Conservation (phyloP, 306 rosid genomes). For the Corylus avellana region DNA sequence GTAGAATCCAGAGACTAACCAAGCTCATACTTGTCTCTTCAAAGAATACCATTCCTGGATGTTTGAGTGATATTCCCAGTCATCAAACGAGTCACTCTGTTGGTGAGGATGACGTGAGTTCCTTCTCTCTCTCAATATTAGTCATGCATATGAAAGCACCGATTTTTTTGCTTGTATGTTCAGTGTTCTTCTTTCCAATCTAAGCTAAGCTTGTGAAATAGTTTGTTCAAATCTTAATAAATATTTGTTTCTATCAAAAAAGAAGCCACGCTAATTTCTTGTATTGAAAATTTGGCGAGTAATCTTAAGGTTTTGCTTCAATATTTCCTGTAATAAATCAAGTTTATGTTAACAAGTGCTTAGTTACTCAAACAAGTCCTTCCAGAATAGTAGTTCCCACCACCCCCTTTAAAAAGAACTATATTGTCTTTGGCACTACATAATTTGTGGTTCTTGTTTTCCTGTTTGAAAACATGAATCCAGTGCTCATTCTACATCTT, state of each 20-base stretch:
- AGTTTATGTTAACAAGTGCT: conserved; percentile 6
- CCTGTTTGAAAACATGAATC: conserved; percentile 13
- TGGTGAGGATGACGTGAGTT: conserved; percentile 88
- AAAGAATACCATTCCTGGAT: conserved; percentile 86
- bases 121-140: conserved; percentile 18
- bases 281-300: neutral
- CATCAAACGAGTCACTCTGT: conserved; percentile 74
- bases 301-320: neutral
- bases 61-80: conserved; percentile 70
- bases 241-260: neutral
- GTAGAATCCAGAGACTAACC: conserved; percentile 98
- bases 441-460: neutral
- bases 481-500: conserved; percentile 9
- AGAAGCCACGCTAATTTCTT: neutral
- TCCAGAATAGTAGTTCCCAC: neutral
- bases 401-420: neutral
- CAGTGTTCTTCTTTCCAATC: conserved; percentile 13
- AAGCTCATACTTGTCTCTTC: conserved; percentile 98
- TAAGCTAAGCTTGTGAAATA: neutral
- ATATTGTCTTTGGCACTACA: neutral
- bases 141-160: conserved; percentile 3
- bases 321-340: neutral
- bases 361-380: conserved; percentile 9
- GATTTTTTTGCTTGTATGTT: neutral
- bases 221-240: neutral